Evolutionary conservation across 75 land plant genomes (phyloP), one percentile per base, ranked within the genome.

Genomic region (Azolla pinnata): DNA sequence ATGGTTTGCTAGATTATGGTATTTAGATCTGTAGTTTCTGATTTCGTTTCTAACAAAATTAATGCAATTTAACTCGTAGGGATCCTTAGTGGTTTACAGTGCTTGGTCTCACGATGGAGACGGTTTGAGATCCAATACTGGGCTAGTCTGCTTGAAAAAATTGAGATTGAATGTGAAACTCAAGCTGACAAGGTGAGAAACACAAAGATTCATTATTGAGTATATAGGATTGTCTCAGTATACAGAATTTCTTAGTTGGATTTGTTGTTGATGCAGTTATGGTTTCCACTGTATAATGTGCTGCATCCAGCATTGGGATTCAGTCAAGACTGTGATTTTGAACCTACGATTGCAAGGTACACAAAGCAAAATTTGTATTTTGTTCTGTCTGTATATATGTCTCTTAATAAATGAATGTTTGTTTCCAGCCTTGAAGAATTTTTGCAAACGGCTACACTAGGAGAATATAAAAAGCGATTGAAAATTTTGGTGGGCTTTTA

Each of bases 91-190:
- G 78, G 75, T 26, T 61, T 89, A 31, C 57, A 50, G 47, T 34
- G 8, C n/a, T 56, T 89, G 46, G 79, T 74, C 1, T 67, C 61
- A 14, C 62, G 70, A 27, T 95, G 96, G 99, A 73, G 81, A 50
- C 79, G 76, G 64, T 61, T 95, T 58, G 99, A 95, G 74, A 66
- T 83, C 53, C 81, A 78, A 5, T 76, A 81, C 45, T 89, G 99
- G 99, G 83, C 83, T 68, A 59, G 60, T 7, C 57, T 95, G 70
- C 76, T 95, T 40, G 82, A 86, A 61, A 78, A 69, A 48, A 74
- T 78, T 24, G 64, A 79, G 56, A 67, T 56, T 30, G 69, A 89
- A 53, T 77, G 67, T 68, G 82, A 79, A 23, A 44, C 59, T 25
- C 79, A 77, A 74, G 96, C 88, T 44, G 81, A 67, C 17, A 83